These are phyloP conservation scores for Mortierella sp. DNA, from an alignment of 371 early-diverging fungal species.

Conservation along the genomic window DNA sequence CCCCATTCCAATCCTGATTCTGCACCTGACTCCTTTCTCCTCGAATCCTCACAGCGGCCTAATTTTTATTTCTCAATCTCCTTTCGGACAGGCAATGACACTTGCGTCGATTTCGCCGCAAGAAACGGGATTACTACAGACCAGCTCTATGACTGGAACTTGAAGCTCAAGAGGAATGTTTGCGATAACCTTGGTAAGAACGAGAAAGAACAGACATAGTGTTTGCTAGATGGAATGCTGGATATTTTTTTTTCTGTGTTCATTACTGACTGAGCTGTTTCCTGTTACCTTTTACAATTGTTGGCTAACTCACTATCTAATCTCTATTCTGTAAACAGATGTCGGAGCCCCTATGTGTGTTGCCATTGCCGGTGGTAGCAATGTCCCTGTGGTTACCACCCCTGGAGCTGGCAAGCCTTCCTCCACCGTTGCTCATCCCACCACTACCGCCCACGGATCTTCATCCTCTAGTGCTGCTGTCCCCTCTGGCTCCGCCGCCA, in stretches of 20 bases:
- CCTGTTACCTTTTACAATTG: neutral
- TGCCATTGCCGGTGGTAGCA: constrained; percentile 3
- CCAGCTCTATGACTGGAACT: constrained; percentile 27
- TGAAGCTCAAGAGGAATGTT: constrained; percentile 19
- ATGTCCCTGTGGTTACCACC: too few relatives aligned
- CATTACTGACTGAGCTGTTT: neutral
- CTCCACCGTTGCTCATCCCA: neutral
- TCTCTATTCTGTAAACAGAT: constrained; percentile 10
- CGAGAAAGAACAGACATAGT: neutral
- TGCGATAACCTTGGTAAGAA: constrained; percentile 25
- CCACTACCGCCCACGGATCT: neutral
- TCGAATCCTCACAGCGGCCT: neutral
- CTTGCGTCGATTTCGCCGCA: constrained; percentile 18
- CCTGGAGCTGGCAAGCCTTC: constrained; percentile 12
- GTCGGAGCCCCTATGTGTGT: constrained; percentile 31
- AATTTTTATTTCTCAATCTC: neutral
- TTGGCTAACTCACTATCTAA: neutral
- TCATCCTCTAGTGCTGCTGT: neutral
- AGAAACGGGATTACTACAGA: constrained; percentile 18
- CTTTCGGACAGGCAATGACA: neutral
- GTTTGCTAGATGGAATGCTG: neutral
- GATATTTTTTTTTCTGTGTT: neutral
- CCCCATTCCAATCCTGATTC: neutral
- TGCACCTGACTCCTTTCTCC: neutral
- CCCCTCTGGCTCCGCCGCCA: too few relatives aligned